Evolutionary conservation across 1,284 basidiomycete genomes (phyloP), one percentile per base, ranked within the genome.

Genomic region (Naganishia sp.): DNA sequence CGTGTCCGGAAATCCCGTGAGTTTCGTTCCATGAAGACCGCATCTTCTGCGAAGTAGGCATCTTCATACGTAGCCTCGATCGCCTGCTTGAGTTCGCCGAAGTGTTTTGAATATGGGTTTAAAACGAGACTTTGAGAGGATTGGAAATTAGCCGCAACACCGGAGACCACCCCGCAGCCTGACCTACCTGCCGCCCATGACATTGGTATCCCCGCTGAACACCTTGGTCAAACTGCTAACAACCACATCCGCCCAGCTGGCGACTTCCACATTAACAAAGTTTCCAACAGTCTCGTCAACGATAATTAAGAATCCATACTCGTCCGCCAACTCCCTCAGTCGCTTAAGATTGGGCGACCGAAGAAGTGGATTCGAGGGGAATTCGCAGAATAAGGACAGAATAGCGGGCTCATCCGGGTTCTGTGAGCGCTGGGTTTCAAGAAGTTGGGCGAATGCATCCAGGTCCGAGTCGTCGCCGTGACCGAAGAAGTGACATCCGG

Each of bases 251-350:
- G 90, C 91, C 71, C 87, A 92, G 4, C 89, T 89, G 4, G 96
- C 82, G 6, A 96, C 90, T 73, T 96, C 90, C 52, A 99, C 93
- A 72, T 99, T 99, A 71, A 93, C 85, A 73, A 96, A 95, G 77
- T 94, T 98, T 39, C 95, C 95, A 60, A 99, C 87, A 1, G 94
- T 98, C 77, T 99, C 96, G 76, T 99, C 95, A 35, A 99, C 83
- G 21, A 97, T 87, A 61, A 99, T 85, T 35, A 93, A 79, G 77
- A 98, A 98, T 50, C 88, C 86, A 74, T 94, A 89, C 76, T 89
- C 85, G 78, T 98, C 91, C 0, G 95, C 94, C 10, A 99, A 83
- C 21, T 82, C 75, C 56, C 93, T 85, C 23, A 99, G 82, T 13
- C 88, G 85, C n/a, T 84, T 82, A 0, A 99, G 83, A 73, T 97